Percentiles rank a stretch among this genome's conserved stretches.
Evolutionary conservation across 805 yeast genomes (phyloP).

Genomic region (Candida golubevii): DNA sequence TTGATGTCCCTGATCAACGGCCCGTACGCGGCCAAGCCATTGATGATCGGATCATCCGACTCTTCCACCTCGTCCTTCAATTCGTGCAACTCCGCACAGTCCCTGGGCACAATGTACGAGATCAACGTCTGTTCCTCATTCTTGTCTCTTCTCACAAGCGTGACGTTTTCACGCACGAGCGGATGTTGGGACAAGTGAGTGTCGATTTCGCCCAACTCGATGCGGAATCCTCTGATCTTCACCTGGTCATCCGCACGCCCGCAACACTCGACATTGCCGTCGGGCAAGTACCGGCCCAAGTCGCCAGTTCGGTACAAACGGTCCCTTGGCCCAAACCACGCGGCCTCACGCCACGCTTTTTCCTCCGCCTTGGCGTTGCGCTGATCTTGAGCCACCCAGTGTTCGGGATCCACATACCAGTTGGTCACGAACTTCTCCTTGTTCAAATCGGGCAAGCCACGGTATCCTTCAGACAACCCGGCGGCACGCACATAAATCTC

Average conservation of each 20-base stretch:
- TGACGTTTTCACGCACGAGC: slow-evolving; percentile 84
- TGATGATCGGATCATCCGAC: slow-evolving; percentile 61
- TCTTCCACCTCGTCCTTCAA: slow-evolving; percentile 47
- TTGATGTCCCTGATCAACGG: slow-evolving; percentile 77
- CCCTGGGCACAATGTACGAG: slow-evolving; percentile 83
- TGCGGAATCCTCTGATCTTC: slow-evolving; percentile 96
- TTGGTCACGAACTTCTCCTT: slow-evolving; percentile 81
- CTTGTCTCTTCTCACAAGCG: slow-evolving; percentile 86
- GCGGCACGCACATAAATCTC: slow-evolving; percentile 98
- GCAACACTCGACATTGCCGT: slow-evolving; percentile 96
- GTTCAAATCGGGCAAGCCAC: slow-evolving; percentile 86
- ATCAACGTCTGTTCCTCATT: slow-evolving; percentile 89
- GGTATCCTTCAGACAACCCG: slow-evolving; percentile 94
- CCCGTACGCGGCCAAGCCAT: slow-evolving; percentile 72
- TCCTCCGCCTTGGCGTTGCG: slow-evolving; percentile 30
- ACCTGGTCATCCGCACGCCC: slow-evolving; percentile 99
- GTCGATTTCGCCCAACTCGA: slow-evolving; percentile 96
- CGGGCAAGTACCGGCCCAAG: slow-evolving; percentile 92
- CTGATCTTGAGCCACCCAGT: slow-evolving; percentile 59
- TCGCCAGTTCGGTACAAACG: slow-evolving; percentile 96
- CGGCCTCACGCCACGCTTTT: slow-evolving; percentile 65
- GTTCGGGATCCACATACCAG: slow-evolving; percentile 75
- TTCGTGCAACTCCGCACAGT: slow-evolving; percentile 39
- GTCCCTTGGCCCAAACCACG: slow-evolving; percentile 93
- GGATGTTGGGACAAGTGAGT: slow-evolving; percentile 95